phyloP scores from a whole-genome alignment of 352 stramenopile species.

The Globisporangium nagaii region DNA sequence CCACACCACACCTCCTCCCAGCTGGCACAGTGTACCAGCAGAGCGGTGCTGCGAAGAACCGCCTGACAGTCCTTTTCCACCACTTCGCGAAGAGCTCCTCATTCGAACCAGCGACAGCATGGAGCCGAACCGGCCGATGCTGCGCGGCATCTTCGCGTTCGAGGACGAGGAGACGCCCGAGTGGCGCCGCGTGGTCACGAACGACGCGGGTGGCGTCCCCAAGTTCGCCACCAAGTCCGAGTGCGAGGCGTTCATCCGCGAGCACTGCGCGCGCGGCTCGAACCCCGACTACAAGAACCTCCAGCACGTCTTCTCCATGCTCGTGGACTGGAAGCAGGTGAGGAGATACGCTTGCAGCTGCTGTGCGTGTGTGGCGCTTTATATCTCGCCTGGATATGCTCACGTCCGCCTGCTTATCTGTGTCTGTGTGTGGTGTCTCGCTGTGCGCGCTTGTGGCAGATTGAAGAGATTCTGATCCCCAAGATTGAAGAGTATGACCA shows the following conservation, averaged over 20 bases:
- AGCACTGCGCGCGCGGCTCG: constrained; percentile 80
- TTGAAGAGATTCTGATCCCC: constrained; percentile 62
- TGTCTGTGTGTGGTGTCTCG: neutral
- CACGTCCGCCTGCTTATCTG: no score
- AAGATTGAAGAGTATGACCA: constrained; percentile 77
- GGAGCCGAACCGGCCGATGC: constrained; percentile 39
- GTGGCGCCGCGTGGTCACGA: constrained; percentile 64
- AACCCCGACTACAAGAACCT: constrained; percentile 90
- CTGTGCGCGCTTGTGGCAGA: constrained; percentile 21
- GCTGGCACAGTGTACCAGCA: no score
- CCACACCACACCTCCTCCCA: no score
- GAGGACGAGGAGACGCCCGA: constrained; percentile 84
- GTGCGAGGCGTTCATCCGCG: constrained; percentile 85
- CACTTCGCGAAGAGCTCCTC: constrained; percentile 3
- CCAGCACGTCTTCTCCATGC: constrained; percentile 90
- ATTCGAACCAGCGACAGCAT: constrained; percentile 21
- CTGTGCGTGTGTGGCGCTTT: neutral
- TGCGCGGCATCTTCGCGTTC: constrained; percentile 83
- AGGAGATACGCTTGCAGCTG: neutral
- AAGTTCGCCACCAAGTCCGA: constrained; percentile 87
- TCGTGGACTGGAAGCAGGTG: constrained; percentile 84
- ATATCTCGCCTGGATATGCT: neutral
- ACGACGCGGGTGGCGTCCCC: constrained; percentile 63
- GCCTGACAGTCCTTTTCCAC: no score
- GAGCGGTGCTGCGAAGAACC: no score